Evolutionary conservation across 768 basidiomycete genomes (phyloP).

Genomic region (Melanogaster broomeanus): DNA sequence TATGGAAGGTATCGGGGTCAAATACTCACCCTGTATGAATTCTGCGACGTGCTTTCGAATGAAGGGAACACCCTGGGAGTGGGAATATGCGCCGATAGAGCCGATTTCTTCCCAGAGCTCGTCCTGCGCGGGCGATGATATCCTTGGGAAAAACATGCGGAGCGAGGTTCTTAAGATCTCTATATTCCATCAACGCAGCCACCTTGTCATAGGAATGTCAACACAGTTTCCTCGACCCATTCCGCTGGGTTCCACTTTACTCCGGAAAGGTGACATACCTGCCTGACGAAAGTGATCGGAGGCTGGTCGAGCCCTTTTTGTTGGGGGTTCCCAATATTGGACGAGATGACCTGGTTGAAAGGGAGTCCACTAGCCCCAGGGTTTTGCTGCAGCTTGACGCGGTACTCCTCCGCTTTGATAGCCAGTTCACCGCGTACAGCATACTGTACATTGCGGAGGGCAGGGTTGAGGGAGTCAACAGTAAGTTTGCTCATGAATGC

Average conservation of each 20-base stretch:
- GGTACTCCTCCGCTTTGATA: conserved; percentile 86
- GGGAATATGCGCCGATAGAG: conserved; percentile 92
- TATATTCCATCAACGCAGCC: conserved; percentile 91
- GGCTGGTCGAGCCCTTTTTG: conserved; percentile 93
- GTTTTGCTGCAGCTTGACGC: conserved; percentile 64
- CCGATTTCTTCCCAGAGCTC: conserved; percentile 85
- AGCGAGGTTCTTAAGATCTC: conserved; percentile 76
- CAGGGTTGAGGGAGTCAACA: conserved; percentile 75
- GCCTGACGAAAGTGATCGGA: conserved; percentile 88
- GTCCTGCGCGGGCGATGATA: conserved; percentile 78
- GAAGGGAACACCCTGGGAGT: conserved; percentile 88
- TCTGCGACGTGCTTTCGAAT: conserved; percentile 87
- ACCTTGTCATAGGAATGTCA: conserved; percentile 50
- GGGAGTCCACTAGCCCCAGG: conserved; percentile 56
- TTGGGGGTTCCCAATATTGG: conserved; percentile 98
- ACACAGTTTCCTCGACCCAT: neutral
- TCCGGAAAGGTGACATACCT: no score
- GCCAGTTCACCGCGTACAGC: conserved; percentile 97
- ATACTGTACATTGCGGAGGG: conserved; percentile 87
- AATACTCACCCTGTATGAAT: conserved; percentile 77
- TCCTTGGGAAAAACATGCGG: conserved; percentile 82
- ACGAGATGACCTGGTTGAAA: conserved; percentile 86
- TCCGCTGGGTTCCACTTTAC: neutral
- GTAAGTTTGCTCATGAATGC: conserved; percentile 59
- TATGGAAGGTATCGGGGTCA: neutral